Base-by-base conservation (phyloP, 306 rosid genomes). In the Crotalaria pallida region DNA sequence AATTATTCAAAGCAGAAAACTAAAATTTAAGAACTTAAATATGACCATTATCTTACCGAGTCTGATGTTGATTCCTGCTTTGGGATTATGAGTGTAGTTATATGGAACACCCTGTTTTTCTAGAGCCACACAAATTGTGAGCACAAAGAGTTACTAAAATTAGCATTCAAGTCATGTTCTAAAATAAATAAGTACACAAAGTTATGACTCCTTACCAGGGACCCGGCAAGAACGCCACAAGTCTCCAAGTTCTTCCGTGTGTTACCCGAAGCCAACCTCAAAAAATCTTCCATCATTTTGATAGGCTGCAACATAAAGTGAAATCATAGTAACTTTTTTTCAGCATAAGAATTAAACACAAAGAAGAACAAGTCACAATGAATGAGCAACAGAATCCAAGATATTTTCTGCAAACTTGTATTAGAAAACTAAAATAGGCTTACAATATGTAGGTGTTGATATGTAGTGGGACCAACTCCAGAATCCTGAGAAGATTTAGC, bases 31-130 rank as follows among this genome's bases (percentile, higher is more conserved):
- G 65, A 67, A 36, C 41, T 23, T 64, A 66, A 71, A 75, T 57
- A 52, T 40, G 71, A 58, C 4, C 44, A 60, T 63, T 36, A 58
- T 79, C 96, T 84, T 86, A 95, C 99, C 78, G 96, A 87, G 85
- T 95, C 99, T 66, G 99, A 86, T 50, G 97, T 95, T 24, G 99
- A 86, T 69, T 95, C 99, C 78, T 91, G 99, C 96, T 95, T 95
- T 40, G 99, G 99, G 60, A 95, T 83, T 68, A 95, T 91, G 31
- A 95, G 96, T 4, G 97, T 91, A 41, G 96, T 87, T 69, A 95
- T 87, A 63, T 95, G 95, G 71, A 95, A 95, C 62, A 91, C 91
- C 91, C 94, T 91, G 83, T 95, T 91, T 79, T 87, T 89, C 99
- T 95, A 80, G 89, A 86, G 75, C 67, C 81, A 84, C 67, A 70